Evolutionary conservation across 768 basidiomycete genomes (phyloP), one percentile per base, ranked within the genome.

Genomic region (Suillus clintonianus): DNA sequence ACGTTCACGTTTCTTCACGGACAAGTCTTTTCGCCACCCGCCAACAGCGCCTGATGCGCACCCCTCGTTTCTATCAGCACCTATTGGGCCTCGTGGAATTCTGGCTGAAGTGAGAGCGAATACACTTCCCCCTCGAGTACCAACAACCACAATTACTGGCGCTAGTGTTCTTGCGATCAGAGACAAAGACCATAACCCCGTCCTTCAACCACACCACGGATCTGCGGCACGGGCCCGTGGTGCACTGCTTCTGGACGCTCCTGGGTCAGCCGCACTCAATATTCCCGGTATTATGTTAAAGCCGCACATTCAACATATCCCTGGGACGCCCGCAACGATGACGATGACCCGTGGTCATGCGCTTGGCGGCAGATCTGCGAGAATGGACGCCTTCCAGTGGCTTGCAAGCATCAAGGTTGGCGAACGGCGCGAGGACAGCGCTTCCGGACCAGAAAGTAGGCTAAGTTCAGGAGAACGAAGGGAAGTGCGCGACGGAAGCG

Each of bases 341-440:
- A 82, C 78, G 4, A 85, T 85, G 84, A 81, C 79, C 13, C 77
- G 83, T 17, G 83, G 84, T 5, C 70, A 80, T 48, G 78, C 59
- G 10, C 66, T 81, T 10, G 83, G 85, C 2, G 83, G 82, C 9
- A 86, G 83, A 67, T 77, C 79, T 30, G 78, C 82, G 14, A 78
- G 81, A 50, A 85, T 94, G 79, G 89, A 92, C 51, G 80, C 87
- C 6, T 77, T 90, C 45, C 81, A 85, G 3, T 94, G 93, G 92
- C 71, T 93, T 59, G 83, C 88, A 15, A 90, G 82, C 65, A 88
- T 94, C 57, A 89, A 86, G 65, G 86, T 90, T n/a, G 83, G 85
- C 9, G 80, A 80, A 45, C 74, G 73, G 67, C 74, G 85, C 59
- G 85, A 86, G 9, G 85, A 84, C 57, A 89, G 86, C 64, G 17